Evolutionary conservation across 2,329 filamentous ascomycete species (phyloP).

Genomic region (Colletotrichum endophyticum): DNA sequence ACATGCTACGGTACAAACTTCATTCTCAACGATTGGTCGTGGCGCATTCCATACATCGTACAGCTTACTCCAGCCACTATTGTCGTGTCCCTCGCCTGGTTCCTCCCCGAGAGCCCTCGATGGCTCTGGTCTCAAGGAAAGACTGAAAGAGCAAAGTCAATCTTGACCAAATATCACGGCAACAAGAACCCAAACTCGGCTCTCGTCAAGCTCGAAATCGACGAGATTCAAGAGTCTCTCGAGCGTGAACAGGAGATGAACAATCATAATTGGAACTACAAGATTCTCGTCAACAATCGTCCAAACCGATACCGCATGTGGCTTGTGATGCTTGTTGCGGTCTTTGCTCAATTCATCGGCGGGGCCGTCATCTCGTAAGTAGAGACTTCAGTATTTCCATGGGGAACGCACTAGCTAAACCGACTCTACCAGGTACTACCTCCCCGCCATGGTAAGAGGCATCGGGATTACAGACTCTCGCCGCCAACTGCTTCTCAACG

Average conservation of each 20-base stretch:
- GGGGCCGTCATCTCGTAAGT: conserved; percentile 46
- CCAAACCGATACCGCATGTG: conserved; percentile 53
- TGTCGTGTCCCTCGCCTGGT: conserved; percentile 50
- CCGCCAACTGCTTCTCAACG: conserved; percentile 38
- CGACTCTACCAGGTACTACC: not conserved
- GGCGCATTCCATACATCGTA: conserved; percentile 49
- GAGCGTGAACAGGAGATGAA: conserved; percentile 41
- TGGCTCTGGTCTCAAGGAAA: conserved; percentile 41
- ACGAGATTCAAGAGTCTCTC: conserved; percentile 52
- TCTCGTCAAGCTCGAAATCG: conserved; percentile 42
- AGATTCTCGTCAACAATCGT: conserved; percentile 48
- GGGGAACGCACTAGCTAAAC: not conserved
- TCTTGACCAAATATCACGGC: conserved; percentile 46
- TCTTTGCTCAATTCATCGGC: conserved; percentile 54
- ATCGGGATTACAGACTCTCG: conserved; percentile 45
- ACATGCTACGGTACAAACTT: conserved; percentile 49
- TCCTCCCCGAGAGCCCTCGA: conserved; percentile 50
- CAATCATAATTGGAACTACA: conserved; percentile 43
- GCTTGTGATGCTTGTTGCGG: conserved; percentile 50
- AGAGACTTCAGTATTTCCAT: accelerated
- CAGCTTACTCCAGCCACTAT: conserved; percentile 47
- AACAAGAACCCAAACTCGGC: conserved; percentile 39
- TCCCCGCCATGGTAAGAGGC: conserved; percentile 39
- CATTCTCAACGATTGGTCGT: conserved; percentile 51
- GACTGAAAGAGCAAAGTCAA: conserved; percentile 27